phyloP scores from a whole-genome alignment of 345 rosid genomes.

The Lagerstroemia speciosa region DNA sequence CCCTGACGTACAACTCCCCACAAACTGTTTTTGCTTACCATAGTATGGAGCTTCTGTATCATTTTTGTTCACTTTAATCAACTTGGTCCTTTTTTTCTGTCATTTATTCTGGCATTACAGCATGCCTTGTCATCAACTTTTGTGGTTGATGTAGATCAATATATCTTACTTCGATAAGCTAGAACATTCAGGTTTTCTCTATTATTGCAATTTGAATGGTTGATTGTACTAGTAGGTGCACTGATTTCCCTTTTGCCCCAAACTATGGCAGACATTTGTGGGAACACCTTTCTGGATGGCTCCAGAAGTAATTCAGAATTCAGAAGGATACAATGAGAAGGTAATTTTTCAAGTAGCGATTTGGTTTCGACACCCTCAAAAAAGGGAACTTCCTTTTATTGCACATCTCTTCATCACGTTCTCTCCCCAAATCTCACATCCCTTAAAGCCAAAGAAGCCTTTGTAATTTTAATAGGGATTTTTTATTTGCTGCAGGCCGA shows the following conservation, averaged over 20 bases:
- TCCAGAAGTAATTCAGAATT: constrained; percentile 97
- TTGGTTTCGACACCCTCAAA: constrained; percentile 2
- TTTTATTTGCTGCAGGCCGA: constrained; percentile 67
- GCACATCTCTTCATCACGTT: background rate
- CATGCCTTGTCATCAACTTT: too few species aligned
- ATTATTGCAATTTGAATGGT: too few species aligned
- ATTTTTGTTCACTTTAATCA: too few species aligned
- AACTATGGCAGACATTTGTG: constrained; percentile 76
- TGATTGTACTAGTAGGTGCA: too few species aligned
- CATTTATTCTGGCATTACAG: too few species aligned
- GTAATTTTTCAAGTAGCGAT: constrained; percentile 22
- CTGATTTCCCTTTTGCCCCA: constrained; percentile 6
- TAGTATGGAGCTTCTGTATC: too few species aligned
- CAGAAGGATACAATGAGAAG: constrained; percentile 97
- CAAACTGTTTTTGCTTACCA: too few species aligned
- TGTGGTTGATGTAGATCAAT: too few species aligned
- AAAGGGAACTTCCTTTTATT: background rate
- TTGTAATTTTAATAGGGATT: background rate
- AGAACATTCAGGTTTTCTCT: too few species aligned
- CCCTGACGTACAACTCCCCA: too few species aligned
- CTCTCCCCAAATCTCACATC: background rate
- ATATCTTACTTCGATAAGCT: too few species aligned
- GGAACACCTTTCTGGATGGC: constrained; percentile 99
- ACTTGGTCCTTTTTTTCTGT: too few species aligned
- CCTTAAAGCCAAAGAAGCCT: background rate